A percentile compares a stretch with the other conserved stretches of the same genome.
phyloP scores from a whole-genome alignment of 2,329 filamentous ascomycete species.

The Pseudogymnoascus sp. region DNA sequence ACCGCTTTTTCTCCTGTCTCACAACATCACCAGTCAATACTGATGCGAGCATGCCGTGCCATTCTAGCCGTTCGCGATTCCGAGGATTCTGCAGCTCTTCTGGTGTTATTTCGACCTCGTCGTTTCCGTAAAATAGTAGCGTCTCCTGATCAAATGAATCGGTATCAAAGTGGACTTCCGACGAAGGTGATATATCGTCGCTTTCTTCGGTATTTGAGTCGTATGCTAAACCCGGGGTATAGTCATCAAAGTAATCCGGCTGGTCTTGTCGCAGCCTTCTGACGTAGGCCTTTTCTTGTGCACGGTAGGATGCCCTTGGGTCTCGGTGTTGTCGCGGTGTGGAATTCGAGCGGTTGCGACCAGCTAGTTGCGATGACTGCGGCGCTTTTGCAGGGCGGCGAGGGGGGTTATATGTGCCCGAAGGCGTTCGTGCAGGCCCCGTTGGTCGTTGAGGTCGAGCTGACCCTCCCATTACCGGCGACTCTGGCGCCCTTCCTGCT shows the following conservation, averaged over 20 bases:
- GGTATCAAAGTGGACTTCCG: constrained; percentile 70
- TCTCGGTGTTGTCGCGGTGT: constrained; percentile 36
- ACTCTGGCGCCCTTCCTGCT: constrained; percentile 18
- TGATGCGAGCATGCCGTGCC: constrained; percentile 95
- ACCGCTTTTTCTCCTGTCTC: constrained; percentile 90
- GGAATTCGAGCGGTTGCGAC: constrained; percentile 47
- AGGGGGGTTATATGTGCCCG: constrained; percentile 66
- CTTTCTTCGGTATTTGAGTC: constrained; percentile 58
- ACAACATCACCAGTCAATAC: constrained; percentile 95
- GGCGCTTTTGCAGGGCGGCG: constrained; percentile 42
- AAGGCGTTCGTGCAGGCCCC: constrained; percentile 63
- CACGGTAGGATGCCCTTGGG: constrained; percentile 64
- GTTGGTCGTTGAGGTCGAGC: constrained; percentile 57
- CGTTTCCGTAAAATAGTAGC: constrained; percentile 84
- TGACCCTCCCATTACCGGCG: constrained; percentile 37
- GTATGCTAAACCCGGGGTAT: constrained; percentile 59
- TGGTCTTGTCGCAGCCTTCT: constrained; percentile 80
- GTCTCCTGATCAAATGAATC: constrained; percentile 87
- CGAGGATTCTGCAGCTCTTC: constrained; percentile 84
- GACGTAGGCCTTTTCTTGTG: constrained; percentile 90
- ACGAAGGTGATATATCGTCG: constrained; percentile 83
- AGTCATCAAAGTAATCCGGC: constrained; percentile 46
- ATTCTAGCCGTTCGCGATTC: constrained; percentile 85
- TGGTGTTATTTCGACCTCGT: constrained; percentile 76
- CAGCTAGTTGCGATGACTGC: constrained; percentile 35